These are phyloP conservation scores for Gilbertella persicaria DNA, from an alignment of 371 early-diverging fungal genomes.

Conservation along the genomic window DNA sequence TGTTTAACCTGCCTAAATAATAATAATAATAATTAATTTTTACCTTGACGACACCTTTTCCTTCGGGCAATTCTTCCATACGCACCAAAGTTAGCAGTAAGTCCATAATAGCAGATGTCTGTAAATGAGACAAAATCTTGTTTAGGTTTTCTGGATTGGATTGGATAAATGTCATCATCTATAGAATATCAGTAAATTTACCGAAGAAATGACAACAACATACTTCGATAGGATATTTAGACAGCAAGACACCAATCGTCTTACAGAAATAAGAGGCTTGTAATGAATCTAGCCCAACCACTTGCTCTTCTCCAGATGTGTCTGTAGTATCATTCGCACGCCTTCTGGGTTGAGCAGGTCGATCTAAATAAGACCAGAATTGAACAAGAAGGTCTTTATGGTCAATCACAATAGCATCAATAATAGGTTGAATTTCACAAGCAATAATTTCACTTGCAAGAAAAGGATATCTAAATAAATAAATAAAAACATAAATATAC, in stretches of 20 bases:
- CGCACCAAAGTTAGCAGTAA: constrained; percentile 87
- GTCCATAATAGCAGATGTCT: constrained; percentile 83
- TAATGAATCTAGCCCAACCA: constrained; percentile 48
- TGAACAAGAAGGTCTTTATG: constrained; percentile 64
- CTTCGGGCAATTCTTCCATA: constrained; percentile 85
- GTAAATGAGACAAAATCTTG: constrained; percentile 75
- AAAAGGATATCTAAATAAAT: constrained; percentile 69
- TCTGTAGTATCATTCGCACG: constrained; percentile 12
- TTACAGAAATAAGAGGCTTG: constrained; percentile 88
- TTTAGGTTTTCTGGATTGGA: constrained; percentile 56
- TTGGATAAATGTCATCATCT: constrained; percentile 66
- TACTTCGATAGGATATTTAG: constrained; percentile 82
- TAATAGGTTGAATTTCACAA: constrained; percentile 82
- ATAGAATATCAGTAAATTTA: constrained; percentile 2
- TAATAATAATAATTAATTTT: no score
- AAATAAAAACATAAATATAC: neutral
- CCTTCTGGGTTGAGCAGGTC: constrained; percentile 46
- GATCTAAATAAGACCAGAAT: constrained; percentile 82
- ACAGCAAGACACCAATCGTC: constrained; percentile 78
- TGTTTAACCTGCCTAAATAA: no score
- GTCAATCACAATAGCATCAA: constrained; percentile 67
- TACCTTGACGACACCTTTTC: constrained; percentile 75
- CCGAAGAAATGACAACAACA: neutral
- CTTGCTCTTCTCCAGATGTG: constrained; percentile 1
- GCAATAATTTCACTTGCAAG: constrained; percentile 84